Base-by-base conservation (phyloP, 2,329 filamentous ascomycete species). In the Alternaria viburni region DNA sequence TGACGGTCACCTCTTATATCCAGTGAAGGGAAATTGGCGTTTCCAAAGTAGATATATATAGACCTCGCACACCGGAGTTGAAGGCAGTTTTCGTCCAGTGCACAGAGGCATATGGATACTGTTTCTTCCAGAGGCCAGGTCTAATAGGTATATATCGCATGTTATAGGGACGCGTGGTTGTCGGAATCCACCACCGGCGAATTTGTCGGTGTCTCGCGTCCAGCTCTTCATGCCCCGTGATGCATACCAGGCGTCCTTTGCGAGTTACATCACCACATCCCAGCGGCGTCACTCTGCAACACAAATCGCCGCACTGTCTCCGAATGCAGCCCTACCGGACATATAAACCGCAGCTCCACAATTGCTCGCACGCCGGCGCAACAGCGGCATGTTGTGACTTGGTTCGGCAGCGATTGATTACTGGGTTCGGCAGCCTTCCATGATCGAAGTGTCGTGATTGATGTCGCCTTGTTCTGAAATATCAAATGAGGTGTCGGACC, bases 321-420 rank as follows among this genome's bases (percentile, higher is more conserved):
- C 44, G 46, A 50, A 28, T 58, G 55, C 59, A 62, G 59, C 59
- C 59, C 55, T 62, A 62, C 55, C 59, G 59, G 59, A 59, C 36
- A 58, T 59, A 26, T 62, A 51, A 23, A n/a, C 41, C 54, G 26
- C 9, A 32, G 17, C 25, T 52, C 46, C 26, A 47, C 46, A 51
- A 17, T 44, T 57, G 36, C 26, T 58, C 23, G 13, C 28, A 15
- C 41, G 19, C 32, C 54, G 59, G 59, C 59, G 28, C 47, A 47
- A 58, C 41, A 28, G 23, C 54, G 59, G 59, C 47, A 41, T 28
- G 21, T 47, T 25, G 26, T 30, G 47, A 52, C 47, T 54, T 62
- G 59, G 41, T 32, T 28, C 41, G 26, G 44, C 32, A 52, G 41
- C 44, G 50, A 30, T 28, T 21, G 15, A 30, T 52, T 58, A 28